Percentiles rank a stretch among this genome's conserved stretches.
Conservation (phyloP, 2,329 filamentous ascomycete genomes). For the Sphaerulina musiva region DNA sequence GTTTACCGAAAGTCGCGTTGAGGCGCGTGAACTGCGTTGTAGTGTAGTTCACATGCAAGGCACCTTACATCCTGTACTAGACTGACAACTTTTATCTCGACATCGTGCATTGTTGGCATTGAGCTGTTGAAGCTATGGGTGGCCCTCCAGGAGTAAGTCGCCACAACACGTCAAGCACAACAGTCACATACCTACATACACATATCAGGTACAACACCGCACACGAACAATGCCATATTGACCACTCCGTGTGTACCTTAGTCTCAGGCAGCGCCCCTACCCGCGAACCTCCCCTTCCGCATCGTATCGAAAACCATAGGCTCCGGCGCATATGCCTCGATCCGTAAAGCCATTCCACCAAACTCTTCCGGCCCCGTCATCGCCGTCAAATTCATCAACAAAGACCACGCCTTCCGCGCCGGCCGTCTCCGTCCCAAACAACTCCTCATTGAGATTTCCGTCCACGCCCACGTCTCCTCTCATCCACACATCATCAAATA, state of each 20-base stretch:
- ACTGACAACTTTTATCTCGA: too few species aligned
- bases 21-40: background rate
- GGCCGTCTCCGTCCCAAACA: conserved; percentile 85
- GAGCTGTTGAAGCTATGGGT: conserved; percentile 24
- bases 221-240: conserved; percentile 3
- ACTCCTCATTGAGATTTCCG: conserved; percentile 80
- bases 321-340: conserved; percentile 95
- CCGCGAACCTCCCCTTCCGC: conserved; percentile 78
- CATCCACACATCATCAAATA: conserved; percentile 93
- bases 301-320: conserved; percentile 96
- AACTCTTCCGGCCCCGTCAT: conserved; percentile 68
- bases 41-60: background rate
- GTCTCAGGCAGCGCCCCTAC: conserved; percentile 84
- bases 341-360: conserved; percentile 84
- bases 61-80: too few species aligned
- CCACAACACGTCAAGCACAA: conserved; percentile 1
- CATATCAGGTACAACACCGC: too few species aligned
- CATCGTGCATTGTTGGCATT: conserved; percentile 1
- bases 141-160: conserved; percentile 27
- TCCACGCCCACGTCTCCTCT: conserved; percentile 74
- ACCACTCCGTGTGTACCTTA: conserved; percentile 33
- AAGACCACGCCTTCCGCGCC: conserved; percentile 83
- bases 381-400: conserved; percentile 98
- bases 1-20: conserved; percentile 9
- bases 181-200: background rate